A percentile compares a stretch with the other conserved stretches of the same genome.
Conservation (phyloP, 768 basidiomycete species). For the Lentinula raphanica region DNA sequence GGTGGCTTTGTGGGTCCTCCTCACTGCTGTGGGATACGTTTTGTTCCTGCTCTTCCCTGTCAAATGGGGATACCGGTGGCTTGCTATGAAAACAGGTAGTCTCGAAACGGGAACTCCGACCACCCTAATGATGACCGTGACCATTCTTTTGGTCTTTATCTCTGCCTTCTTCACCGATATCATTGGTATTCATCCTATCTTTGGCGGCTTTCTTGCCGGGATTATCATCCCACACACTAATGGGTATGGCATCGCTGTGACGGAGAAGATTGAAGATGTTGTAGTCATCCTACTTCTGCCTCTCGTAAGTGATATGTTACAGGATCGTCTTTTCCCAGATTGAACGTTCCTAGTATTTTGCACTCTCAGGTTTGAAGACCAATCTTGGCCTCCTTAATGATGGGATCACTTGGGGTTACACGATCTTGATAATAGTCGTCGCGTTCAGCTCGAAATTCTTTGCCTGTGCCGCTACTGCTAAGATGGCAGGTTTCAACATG, state of each 20-base stretch:
- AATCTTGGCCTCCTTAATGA: slow-evolving; percentile 73
- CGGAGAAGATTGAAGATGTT: slow-evolving; percentile 87
- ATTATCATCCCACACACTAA: slow-evolving; percentile 80
- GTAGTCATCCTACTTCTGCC: slow-evolving; percentile 72
- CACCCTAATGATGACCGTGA: slow-evolving; percentile 72
- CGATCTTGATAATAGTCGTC: slow-evolving; percentile 64
- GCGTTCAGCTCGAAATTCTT: slow-evolving; percentile 80
- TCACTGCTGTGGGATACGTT: slow-evolving; percentile 61
- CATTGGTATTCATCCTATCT: slow-evolving; percentile 74
- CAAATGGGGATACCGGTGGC: slow-evolving; percentile 59
- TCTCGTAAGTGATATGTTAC: slow-evolving; percentile 43
- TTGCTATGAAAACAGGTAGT: slow-evolving; percentile 62
- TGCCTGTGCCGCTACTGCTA: slow-evolving; percentile 59
- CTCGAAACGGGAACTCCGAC: slow-evolving; percentile 71
- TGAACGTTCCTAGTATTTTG: slow-evolving; percentile 57
- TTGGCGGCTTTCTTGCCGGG: slow-evolving; percentile 76
- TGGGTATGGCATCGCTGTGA: slow-evolving; percentile 73
- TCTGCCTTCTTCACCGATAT: slow-evolving; percentile 85
- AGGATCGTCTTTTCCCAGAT: not conserved
- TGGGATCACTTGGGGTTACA: slow-evolving; percentile 80
- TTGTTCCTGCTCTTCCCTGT: slow-evolving; percentile 64
- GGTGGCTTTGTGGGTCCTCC: slow-evolving; percentile 74
- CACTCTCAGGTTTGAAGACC: slow-evolving; percentile 72
- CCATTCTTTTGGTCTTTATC: slow-evolving; percentile 64
- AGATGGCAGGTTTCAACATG: slow-evolving; percentile 55